Percentiles rank a stretch among this genome's conserved stretches.
These are phyloP conservation scores for Eucalyptus regnans DNA, from an alignment of 345 rosid species.

Conservation along the genomic window DNA sequence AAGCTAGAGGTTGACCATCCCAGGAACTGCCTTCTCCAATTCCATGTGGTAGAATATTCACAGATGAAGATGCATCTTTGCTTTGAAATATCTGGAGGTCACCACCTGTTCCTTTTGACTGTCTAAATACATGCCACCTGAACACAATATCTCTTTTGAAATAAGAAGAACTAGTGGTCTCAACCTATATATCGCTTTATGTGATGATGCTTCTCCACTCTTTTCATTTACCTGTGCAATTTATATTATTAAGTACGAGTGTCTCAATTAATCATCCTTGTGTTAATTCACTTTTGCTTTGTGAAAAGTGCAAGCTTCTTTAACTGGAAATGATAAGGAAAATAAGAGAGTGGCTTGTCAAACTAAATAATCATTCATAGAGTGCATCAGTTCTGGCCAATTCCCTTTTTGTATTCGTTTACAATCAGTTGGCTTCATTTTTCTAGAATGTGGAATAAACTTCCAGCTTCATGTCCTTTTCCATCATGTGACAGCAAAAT, in stretches of 20 bases:
- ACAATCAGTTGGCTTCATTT: neutral
- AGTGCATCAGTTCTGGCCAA: neutral
- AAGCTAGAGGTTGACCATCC: neutral
- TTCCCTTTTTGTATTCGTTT: neutral
- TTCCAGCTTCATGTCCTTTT: neutral
- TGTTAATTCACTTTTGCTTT: neutral
- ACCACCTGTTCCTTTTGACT: neutral
- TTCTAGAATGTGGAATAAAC: neutral
- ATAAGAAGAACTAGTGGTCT: neutral
- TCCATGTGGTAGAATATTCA: neutral
- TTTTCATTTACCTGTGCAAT: neutral
- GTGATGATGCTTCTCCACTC: neutral
- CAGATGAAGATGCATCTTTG: neutral
- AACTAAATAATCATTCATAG: neutral
- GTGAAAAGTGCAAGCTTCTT: neutral
- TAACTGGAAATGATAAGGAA: neutral
- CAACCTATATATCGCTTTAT: neutral
- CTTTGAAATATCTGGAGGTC: neutral
- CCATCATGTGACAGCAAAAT: neutral
- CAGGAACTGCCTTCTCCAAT: neutral
- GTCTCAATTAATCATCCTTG: neutral
- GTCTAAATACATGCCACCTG: neutral
- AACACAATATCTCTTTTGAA: neutral
- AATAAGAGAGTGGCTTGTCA: neutral
- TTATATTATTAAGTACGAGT: neutral